phyloP scores from a whole-genome alignment of 1,284 basidiomycete genomes.

The Stereum hirsutum region DNA sequence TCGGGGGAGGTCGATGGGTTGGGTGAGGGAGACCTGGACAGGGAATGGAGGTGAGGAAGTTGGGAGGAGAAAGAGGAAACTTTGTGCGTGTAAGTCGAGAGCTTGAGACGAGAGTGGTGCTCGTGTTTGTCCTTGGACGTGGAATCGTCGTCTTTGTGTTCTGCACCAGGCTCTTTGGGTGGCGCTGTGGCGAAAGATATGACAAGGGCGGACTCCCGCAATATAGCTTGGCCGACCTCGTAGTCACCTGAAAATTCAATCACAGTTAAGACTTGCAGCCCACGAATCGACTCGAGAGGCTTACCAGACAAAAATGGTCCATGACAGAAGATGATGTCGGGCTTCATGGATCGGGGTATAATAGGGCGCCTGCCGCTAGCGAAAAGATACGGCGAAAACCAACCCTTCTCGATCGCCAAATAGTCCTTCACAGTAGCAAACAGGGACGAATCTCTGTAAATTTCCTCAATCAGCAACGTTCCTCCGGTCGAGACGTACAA shows the following conservation, averaged over 20 bases:
- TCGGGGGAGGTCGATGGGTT: too few relatives aligned
- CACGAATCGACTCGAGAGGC: too few relatives aligned
- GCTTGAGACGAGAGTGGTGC: too few relatives aligned
- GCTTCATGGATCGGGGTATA: slow-evolving; percentile 53
- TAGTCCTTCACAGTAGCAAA: slow-evolving; percentile 60
- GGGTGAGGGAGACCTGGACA: too few relatives aligned
- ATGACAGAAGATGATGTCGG: slow-evolving; percentile 60
- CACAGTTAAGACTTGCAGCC: too few relatives aligned
- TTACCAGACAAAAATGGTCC: too few relatives aligned
- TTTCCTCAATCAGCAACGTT: neutral
- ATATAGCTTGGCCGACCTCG: slow-evolving; percentile 45
- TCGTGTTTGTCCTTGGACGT: too few relatives aligned
- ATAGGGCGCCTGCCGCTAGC: slow-evolving; percentile 48
- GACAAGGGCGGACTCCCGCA: slow-evolving; percentile 41
- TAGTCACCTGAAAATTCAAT: slow-evolving; percentile 57
- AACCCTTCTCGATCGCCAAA: slow-evolving; percentile 52
- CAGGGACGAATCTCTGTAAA: slow-evolving; percentile 38
- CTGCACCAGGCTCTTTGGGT: slow-evolving; percentile 15
- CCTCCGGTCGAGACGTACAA: too few relatives aligned
- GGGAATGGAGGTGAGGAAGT: slow-evolving; percentile 16
- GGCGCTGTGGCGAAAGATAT: slow-evolving; percentile 35
- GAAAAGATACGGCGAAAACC: slow-evolving; percentile 61
- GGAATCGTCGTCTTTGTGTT: too few relatives aligned
- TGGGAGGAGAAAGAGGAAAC: slow-evolving; percentile 3
- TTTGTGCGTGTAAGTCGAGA: too few relatives aligned